These are phyloP conservation scores for Lasiosphaeris hirsuta DNA, from an alignment of 495 filamentous ascomycete species.

Conservation along the genomic window DNA sequence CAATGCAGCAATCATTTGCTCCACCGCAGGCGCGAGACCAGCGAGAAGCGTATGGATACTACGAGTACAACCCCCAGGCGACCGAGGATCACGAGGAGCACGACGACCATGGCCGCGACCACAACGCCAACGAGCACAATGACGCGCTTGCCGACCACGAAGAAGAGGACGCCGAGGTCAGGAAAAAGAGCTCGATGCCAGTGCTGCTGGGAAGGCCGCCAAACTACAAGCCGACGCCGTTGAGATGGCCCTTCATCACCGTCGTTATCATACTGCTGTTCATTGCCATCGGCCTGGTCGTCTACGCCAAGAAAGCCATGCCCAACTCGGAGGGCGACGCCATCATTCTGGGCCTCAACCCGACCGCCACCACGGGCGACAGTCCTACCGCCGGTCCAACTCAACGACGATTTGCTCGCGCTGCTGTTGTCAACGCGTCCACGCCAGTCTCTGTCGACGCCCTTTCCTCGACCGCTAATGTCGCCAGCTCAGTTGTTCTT, in stretches of 20 bases:
- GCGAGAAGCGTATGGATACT: conserved; percentile 7
- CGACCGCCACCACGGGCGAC: conserved; percentile 4
- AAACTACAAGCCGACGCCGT: conserved; percentile 32
- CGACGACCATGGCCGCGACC: neutral
- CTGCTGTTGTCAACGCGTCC: neutral
- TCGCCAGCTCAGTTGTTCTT: neutral
- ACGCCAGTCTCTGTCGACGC: neutral
- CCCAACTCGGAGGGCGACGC: conserved; percentile 29
- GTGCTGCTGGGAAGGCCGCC: conserved; percentile 13
- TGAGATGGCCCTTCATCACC: conserved; percentile 34
- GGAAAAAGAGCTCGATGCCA: conserved; percentile 5
- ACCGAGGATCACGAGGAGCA: conserved; percentile 26
- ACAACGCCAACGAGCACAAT: neutral
- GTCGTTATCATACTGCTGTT: conserved; percentile 23
- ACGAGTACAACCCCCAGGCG: conserved; percentile 27
- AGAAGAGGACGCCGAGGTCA: neutral
- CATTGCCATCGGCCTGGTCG: conserved; percentile 26
- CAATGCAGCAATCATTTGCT: conserved; percentile 26
- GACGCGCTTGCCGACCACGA: neutral
- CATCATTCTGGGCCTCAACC: conserved; percentile 17
- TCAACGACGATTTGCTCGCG: conserved; percentile 5
- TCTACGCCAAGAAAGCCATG: conserved; percentile 28
- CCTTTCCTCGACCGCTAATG: neutral
- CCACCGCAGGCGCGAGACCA: neutral
- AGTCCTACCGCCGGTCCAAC: conserved; percentile 1